A percentile compares a stretch with the other conserved stretches of the same genome.
Evolutionary conservation across 495 filamentous ascomycete genomes (phyloP).

Genomic region (Venustampulla echinocandica): DNA sequence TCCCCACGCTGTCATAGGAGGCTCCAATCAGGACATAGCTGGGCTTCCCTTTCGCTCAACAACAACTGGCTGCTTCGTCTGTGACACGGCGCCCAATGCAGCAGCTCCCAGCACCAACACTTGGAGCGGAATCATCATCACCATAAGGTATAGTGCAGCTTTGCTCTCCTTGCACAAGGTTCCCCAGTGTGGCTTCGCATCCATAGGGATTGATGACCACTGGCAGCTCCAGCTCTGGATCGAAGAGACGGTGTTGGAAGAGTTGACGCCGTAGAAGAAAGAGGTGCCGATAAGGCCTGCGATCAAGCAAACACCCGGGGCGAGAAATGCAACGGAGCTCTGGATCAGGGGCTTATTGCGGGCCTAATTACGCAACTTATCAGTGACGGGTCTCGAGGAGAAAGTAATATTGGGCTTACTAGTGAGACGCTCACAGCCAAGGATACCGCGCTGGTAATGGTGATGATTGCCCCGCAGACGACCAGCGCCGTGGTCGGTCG

Average conservation of each 20-base stretch:
- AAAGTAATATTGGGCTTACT: conserved; percentile 13
- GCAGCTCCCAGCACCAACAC: conserved; percentile 31
- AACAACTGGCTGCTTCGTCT: conserved; percentile 25
- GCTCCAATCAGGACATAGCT: conserved; percentile 21
- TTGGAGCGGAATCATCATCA: conserved; percentile 45
- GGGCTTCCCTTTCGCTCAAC: conserved; percentile 23
- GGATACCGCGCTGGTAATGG: conserved; percentile 34
- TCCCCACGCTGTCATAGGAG: no score
- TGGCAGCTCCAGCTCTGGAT: conserved; percentile 48
- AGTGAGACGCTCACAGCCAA: conserved; percentile 19
- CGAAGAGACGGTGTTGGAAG: conserved; percentile 35
- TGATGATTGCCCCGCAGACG: conserved; percentile 34
- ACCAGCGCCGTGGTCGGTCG: conserved; percentile 42
- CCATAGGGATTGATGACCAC: conserved; percentile 39
- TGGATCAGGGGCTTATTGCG: conserved; percentile 30
- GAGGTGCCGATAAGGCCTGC: conserved; percentile 40
- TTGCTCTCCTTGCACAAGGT: conserved; percentile 42
- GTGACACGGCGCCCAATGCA: conserved; percentile 30
- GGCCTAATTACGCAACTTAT: conserved; percentile 28
- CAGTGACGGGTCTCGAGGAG: background rate
- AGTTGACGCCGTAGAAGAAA: conserved; percentile 47
- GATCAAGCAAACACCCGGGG: conserved; percentile 34
- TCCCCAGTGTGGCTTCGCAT: conserved; percentile 35
- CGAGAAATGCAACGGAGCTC: conserved; percentile 29
- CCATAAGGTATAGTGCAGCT: conserved; percentile 39